Base-by-base conservation (phyloP, 1,284 basidiomycete genomes). In the Quambalaria eucalypti region DNA sequence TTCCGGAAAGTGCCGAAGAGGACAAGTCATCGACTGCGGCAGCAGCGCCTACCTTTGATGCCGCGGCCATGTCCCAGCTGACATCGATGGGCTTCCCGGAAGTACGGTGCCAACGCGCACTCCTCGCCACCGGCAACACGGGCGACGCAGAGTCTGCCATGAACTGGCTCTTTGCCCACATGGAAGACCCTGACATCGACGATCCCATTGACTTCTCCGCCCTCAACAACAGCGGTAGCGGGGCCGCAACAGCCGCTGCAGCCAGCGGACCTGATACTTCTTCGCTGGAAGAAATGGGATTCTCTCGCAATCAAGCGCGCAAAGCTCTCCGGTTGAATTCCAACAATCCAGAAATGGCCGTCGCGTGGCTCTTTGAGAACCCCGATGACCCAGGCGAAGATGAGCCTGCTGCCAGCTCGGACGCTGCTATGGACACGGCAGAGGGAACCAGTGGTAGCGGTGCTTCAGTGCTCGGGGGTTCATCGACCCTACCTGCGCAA, bases 351-450 rank as follows among this genome's bases (percentile, higher is more conserved):
- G 91, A 93, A 66, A 82, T 87, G 25, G 92, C 92, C 0, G 84
- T 97, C 2, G 92, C 95, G 63, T 98, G 93, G 93, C 78, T 97
- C n/a, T 97, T 98, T 78, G 89, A 83, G 59, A 88, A 98, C 69
- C 87, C 91, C 0, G 90, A 90, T 55, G 91, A 96, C 65, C 80
- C 76, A 1, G 90, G 90, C 21, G 84, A 87, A 67, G 50, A 39
- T 2, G 57, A 31, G 31, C 30, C n/a, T 2, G 26, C 51, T 1
- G 36, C 52, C 3, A 36, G 30, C 31, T 19, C 46, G 1, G 40
- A 14, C 9, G 21, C 36, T 25, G 14, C 42, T 10, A 16, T 28
- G 6, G 28, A 12, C 12, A 50, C 38, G 14, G 36, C 23, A 7
- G n/a, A n/a, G n/a, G n/a, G n/a, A n/a, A n/a, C n/a, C n/a, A 3